Evolutionary conservation across 352 stramenopile genomes (phyloP).

Genomic region (Stephanocyclus meneghinianus): DNA sequence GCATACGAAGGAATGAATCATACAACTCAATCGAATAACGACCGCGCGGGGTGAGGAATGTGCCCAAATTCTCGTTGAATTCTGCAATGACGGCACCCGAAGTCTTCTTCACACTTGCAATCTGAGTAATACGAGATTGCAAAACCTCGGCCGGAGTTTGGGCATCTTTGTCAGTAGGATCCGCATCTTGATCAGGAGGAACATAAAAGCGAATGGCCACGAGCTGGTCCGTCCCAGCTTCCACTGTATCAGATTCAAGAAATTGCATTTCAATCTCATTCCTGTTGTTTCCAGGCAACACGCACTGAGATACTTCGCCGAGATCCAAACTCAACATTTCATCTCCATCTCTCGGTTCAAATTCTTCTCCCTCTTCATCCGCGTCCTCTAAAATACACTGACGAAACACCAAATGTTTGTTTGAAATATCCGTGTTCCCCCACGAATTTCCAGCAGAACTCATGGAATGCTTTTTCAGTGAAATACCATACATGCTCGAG

Average conservation of each 20-base stretch:
- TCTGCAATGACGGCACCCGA: conserved; percentile 96
- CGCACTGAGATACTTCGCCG: conserved; percentile 86
- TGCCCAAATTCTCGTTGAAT: conserved; percentile 94
- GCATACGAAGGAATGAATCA: conserved; percentile 94
- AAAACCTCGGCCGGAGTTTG: conserved; percentile 85
- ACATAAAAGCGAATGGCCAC: conserved; percentile 97
- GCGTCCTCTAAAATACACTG: conserved; percentile 79
- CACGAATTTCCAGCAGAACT: conserved; percentile 88
- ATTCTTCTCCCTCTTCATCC: conserved; percentile 83
- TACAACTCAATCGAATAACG: conserved; percentile 97
- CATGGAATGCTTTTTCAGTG: conserved; percentile 89
- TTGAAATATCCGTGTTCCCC: conserved; percentile 92
- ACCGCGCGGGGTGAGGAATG: conserved; percentile 96
- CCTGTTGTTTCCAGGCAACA: conserved; percentile 93
- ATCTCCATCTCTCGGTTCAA: conserved; percentile 77
- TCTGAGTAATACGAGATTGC: conserved; percentile 82
- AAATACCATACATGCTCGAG: conserved; percentile 82
- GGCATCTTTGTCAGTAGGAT: conserved; percentile 73
- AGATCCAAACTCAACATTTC: conserved; percentile 84
- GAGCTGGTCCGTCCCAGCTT: conserved; percentile 85
- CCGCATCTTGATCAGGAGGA: conserved; percentile 81
- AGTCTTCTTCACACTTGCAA: conserved; percentile 86
- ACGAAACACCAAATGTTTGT: conserved; percentile 82
- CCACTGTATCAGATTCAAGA: conserved; percentile 95
- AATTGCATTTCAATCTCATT: conserved; percentile 99